These are phyloP conservation scores for Zostera marina DNA, from an alignment of 116 monocot species.

Conservation along the genomic window DNA sequence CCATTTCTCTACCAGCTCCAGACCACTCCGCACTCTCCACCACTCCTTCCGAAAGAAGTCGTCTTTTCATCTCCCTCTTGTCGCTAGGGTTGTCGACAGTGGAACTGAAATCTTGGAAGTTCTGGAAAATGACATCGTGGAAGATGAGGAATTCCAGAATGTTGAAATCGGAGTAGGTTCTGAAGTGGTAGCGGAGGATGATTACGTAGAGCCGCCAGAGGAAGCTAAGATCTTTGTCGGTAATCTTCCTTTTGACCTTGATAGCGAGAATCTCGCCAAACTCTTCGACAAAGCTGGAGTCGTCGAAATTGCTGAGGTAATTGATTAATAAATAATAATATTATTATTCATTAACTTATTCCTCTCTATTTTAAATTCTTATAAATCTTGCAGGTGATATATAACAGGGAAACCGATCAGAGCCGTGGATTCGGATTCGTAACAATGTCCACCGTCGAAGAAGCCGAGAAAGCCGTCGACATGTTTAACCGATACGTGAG, in stretches of 20 bases:
- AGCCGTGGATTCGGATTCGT: constrained; percentile 72
- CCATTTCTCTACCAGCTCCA: constrained; percentile 10
- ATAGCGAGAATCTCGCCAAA: constrained; percentile 44
- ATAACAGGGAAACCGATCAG: constrained; percentile 46
- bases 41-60: constrained; percentile 5
- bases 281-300: constrained; percentile 57
- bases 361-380: neutral
- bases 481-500: constrained; percentile 51
- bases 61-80: neutral
- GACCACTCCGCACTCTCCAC: constrained; percentile 4
- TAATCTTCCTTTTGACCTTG: constrained; percentile 41
- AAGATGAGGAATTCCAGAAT: neutral
- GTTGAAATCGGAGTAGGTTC: constrained; percentile 5
- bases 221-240: constrained; percentile 72
- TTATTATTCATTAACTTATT: neutral
- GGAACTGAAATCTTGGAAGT: constrained; percentile 3
- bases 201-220: constrained; percentile 38
- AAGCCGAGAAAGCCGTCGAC: constrained; percentile 54
- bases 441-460: constrained; percentile 49
- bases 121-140: neutral
- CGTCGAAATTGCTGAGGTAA: constrained; percentile 58
- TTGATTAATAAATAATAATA: constrained; percentile 5
- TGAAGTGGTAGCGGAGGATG: constrained; percentile 12
- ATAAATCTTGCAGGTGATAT: constrained; percentile 32
- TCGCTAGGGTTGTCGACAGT: constrained; percentile 13